Conservation (phyloP, 2,329 filamentous ascomycete species). For the Zasmidium cellare region DNA sequence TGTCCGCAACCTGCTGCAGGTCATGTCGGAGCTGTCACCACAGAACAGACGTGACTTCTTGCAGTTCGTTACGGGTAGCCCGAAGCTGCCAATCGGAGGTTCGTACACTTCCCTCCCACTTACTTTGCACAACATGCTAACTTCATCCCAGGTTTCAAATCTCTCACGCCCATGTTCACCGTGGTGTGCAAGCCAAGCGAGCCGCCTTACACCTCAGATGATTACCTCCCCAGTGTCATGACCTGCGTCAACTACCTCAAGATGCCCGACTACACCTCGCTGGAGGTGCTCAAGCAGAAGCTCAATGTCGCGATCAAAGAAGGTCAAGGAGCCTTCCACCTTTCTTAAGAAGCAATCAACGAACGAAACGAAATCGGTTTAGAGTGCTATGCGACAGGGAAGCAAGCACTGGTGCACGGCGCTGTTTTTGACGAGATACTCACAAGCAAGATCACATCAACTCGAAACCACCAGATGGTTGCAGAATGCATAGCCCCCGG, state of each 20-base stretch:
- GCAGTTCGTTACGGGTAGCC: constrained; percentile 96
- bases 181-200: constrained; percentile 99
- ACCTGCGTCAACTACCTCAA: constrained; percentile 99
- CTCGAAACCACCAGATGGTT: neutral
- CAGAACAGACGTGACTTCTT: constrained; percentile 86
- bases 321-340: constrained; percentile 95
- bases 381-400: neutral
- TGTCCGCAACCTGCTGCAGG: constrained; percentile 87
- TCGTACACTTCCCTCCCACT: constrained; percentile 40
- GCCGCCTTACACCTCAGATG: constrained; percentile 86
- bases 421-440: neutral
- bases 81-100: constrained; percentile 98
- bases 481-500: constrained; percentile 1
- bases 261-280: constrained; percentile 84
- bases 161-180: constrained; percentile 95
- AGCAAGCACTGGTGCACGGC: neutral
- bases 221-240: constrained; percentile 99
- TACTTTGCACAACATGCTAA: constrained; percentile 19
- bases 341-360: constrained; percentile 44
- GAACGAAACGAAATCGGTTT: neutral
- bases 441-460: neutral
- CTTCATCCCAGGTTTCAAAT: constrained; percentile 76
- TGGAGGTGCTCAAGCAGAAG: constrained; percentile 75
- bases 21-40: constrained; percentile 82
- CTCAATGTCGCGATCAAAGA: constrained; percentile 86